Conservation (phyloP, 768 basidiomycete species). For the Tylopilus balloui region DNA sequence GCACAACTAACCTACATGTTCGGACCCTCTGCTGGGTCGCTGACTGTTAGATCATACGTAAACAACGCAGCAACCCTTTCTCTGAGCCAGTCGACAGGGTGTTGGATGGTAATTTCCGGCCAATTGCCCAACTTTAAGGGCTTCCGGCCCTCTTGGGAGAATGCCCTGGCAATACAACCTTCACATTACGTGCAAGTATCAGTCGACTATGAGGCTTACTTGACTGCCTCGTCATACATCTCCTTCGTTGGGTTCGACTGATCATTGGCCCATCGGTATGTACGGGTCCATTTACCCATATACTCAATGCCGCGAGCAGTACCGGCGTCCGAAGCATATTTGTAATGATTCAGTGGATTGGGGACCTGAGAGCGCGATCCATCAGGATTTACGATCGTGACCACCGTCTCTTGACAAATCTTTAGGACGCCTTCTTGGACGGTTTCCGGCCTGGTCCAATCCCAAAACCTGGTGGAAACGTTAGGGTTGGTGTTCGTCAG, state of each 20-base stretch:
- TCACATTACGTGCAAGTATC: too few relatives aligned
- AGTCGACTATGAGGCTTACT: constrained; percentile 1
- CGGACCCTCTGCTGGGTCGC: constrained; percentile 10
- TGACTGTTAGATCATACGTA: constrained; percentile 10
- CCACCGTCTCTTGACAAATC: not conserved
- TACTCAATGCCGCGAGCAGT: not conserved
- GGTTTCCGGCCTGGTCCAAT: constrained; percentile 9
- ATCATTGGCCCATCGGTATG: constrained; percentile 14
- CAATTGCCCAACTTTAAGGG: too few relatives aligned
- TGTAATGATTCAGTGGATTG: constrained; percentile 18
- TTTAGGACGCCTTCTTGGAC: constrained; percentile 4
- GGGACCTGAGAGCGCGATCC: not conserved
- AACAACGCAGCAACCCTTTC: constrained; percentile 13
- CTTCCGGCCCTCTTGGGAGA: not conserved
- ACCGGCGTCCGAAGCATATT: constrained; percentile 3
- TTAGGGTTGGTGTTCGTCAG: not conserved
- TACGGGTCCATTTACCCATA: constrained; percentile 7
- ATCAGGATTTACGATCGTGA: not conserved
- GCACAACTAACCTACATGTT: constrained; percentile 11
- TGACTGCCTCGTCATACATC: constrained; percentile 7
- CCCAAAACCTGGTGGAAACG: constrained; percentile 13
- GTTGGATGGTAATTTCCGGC: not conserved
- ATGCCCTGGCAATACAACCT: constrained; percentile 2
- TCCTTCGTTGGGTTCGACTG: constrained; percentile 4
- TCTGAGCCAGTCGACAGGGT: constrained; percentile 15